phyloP scores from a whole-genome alignment of 2,329 filamentous ascomycete genomes.

The Cytospora mali region DNA sequence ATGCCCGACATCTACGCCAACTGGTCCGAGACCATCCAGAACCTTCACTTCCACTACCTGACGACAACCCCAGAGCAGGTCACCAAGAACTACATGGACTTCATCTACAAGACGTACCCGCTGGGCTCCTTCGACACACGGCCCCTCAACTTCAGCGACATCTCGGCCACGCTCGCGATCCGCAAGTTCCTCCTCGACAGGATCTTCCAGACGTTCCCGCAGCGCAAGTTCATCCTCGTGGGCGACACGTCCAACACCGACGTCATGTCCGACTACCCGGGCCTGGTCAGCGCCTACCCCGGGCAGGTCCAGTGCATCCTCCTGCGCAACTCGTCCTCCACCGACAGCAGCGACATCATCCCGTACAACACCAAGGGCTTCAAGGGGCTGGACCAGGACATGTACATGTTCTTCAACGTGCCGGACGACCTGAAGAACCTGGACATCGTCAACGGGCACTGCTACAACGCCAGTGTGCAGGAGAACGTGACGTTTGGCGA shows the following conservation, averaged over 20 bases:
- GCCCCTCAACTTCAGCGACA: conserved; percentile 78
- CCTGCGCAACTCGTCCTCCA: conserved; percentile 62
- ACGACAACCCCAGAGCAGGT: conserved; percentile 80
- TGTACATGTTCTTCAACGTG: conserved; percentile 79
- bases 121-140: conserved; percentile 77
- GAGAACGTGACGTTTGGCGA: conserved; percentile 74
- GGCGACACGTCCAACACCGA: conserved; percentile 78
- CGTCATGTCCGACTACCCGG: conserved; percentile 68
- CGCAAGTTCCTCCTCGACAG: conserved; percentile 70
- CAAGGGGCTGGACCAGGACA: conserved; percentile 63
- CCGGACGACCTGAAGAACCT: conserved; percentile 68
- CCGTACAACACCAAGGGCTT: conserved; percentile 77
- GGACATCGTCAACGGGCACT: conserved; percentile 69
- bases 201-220: conserved; percentile 73
- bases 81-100: conserved; percentile 77
- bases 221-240: conserved; percentile 74
- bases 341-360: conserved; percentile 67
- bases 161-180: conserved; percentile 70
- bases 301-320: conserved; percentile 77
- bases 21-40: conserved; percentile 67
- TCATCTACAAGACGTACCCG: conserved; percentile 78
- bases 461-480: conserved; percentile 63
- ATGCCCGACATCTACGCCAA: conserved; percentile 81
- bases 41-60: conserved; percentile 79
- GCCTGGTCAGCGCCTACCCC: conserved; percentile 66